A percentile compares a stretch with the other conserved stretches of the same genome.
Evolutionary conservation across 2,329 filamentous ascomycete genomes (phyloP).

Genomic region (Calonectria leucothoes): DNA sequence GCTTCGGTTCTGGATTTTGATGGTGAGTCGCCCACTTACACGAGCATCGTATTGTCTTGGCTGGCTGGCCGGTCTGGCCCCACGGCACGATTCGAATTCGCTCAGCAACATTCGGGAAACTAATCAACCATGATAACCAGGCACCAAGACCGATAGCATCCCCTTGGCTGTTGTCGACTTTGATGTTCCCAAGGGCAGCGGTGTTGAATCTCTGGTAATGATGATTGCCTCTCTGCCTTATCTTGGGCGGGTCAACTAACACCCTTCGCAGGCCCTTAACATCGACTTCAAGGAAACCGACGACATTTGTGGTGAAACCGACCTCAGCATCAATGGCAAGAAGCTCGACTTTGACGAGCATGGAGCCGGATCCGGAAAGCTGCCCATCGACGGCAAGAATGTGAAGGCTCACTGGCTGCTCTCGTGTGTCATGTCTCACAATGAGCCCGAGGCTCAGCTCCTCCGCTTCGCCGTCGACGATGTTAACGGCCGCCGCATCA

Average conservation of each 20-base stretch:
- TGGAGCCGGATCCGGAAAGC: slow-evolving; percentile 54
- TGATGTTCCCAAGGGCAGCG: slow-evolving; percentile 12
- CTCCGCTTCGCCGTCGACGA: slow-evolving; percentile 57
- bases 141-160: neutral
- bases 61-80: too few species aligned
- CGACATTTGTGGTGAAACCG: slow-evolving; percentile 58
- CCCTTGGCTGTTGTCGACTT: slow-evolving; percentile 19
- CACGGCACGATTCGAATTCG: neutral
- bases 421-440: slow-evolving; percentile 54
- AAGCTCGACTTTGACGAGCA: slow-evolving; percentile 52
- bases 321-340: slow-evolving; percentile 60
- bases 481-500: slow-evolving; percentile 54
- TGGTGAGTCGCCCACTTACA: slow-evolving; percentile 24
- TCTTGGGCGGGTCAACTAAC: neutral
- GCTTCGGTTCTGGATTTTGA: slow-evolving; percentile 9
- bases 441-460: slow-evolving; percentile 54
- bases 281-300: slow-evolving; percentile 59
- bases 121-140: neutral
- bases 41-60: neutral
- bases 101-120: neutral
- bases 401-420: slow-evolving; percentile 59
- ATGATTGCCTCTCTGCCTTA: neutral
- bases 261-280: slow-evolving; percentile 48
- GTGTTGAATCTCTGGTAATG: slow-evolving; percentile 17
- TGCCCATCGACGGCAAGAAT: slow-evolving; percentile 52